These are phyloP conservation scores for Pleurotus platypus DNA, from an alignment of 768 basidiomycete genomes.

Conservation along the genomic window DNA sequence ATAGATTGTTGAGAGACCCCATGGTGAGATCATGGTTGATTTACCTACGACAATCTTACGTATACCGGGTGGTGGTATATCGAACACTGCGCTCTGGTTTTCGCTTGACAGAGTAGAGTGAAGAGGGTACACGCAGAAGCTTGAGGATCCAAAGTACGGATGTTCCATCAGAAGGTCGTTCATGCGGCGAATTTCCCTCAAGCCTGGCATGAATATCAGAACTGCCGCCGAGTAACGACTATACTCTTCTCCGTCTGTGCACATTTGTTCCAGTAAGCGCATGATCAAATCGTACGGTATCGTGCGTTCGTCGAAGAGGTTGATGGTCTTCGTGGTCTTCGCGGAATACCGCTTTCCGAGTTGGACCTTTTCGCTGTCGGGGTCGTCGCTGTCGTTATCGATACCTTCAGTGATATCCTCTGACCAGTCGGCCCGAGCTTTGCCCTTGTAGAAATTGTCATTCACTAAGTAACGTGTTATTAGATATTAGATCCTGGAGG, in stretches of 20 bases:
- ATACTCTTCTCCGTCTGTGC: slow-evolving; percentile 59
- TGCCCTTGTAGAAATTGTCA: slow-evolving; percentile 62
- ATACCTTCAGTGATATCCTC: slow-evolving; percentile 68
- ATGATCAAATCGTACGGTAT: slow-evolving; percentile 93
- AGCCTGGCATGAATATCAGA: slow-evolving; percentile 91
- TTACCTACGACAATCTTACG: slow-evolving; percentile 94
- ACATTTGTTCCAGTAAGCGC: slow-evolving; percentile 76
- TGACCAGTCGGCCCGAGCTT: slow-evolving; percentile 69
- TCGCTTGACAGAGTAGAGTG: slow-evolving; percentile 94
- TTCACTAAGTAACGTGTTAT: slow-evolving; percentile 35
- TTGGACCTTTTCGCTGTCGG: slow-evolving; percentile 39
- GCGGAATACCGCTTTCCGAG: slow-evolving; percentile 80
- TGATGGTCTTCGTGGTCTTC: slow-evolving; percentile 72
- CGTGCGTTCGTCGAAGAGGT: slow-evolving; percentile 80
- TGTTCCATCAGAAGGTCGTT: slow-evolving; percentile 82
- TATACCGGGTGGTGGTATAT: slow-evolving; percentile 72
- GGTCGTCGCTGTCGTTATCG: slow-evolving; percentile 47
- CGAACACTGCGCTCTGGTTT: slow-evolving; percentile 87
- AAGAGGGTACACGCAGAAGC: slow-evolving; percentile 78
- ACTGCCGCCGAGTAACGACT: slow-evolving; percentile 69
- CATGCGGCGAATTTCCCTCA: slow-evolving; percentile 89
- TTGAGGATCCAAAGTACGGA: slow-evolving; percentile 57
- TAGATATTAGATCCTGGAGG: slow-evolving; percentile 5
- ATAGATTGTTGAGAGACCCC: neutral
- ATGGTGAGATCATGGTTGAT: slow-evolving; percentile 16